Evolutionary conservation across 2,329 filamentous ascomycete species (phyloP).

Genomic region (Alternaria panax): DNA sequence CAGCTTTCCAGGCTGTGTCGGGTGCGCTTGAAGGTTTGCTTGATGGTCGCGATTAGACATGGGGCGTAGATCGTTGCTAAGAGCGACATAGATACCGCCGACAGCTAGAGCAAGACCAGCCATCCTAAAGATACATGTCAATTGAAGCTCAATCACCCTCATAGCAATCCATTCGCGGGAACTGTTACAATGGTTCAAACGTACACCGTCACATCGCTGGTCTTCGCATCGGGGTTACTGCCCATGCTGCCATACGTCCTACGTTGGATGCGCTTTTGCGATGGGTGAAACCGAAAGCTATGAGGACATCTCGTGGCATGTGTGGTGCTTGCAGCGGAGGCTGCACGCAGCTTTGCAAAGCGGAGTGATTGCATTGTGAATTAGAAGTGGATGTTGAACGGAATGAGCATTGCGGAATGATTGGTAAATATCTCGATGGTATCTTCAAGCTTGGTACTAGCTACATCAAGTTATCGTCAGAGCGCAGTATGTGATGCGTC

Average conservation of each 20-base stretch:
- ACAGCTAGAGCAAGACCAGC: not conserved
- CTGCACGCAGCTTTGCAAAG: not conserved
- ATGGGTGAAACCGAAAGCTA: conserved; percentile 33
- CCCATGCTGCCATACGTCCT: conserved; percentile 48
- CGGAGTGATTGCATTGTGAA: conserved; percentile 4
- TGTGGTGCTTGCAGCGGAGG: not conserved
- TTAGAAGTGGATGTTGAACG: not conserved
- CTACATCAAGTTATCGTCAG: conserved; percentile 6
- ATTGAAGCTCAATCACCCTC: not conserved
- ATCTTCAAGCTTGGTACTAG: not conserved
- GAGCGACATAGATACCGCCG: conserved; percentile 1
- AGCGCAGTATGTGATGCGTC: conserved; percentile 1
- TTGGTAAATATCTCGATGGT: not conserved
- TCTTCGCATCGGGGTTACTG: conserved; percentile 37
- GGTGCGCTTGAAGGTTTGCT: not conserved
- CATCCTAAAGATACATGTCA: conserved; percentile 1
- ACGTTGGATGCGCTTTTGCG: conserved; percentile 44
- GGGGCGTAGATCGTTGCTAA: not conserved
- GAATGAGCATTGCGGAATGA: not conserved
- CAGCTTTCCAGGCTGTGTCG: not conserved
- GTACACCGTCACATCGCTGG: conserved; percentile 53
- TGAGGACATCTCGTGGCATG: not conserved
- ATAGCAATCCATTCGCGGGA: not conserved
- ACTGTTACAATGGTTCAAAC: conserved; percentile 9
- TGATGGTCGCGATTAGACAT: not conserved